Evolutionary conservation across 177 flowering plant species (phyloP), one percentile per base, ranked within the genome.

Genomic region (Vitis hybrid): DNA sequence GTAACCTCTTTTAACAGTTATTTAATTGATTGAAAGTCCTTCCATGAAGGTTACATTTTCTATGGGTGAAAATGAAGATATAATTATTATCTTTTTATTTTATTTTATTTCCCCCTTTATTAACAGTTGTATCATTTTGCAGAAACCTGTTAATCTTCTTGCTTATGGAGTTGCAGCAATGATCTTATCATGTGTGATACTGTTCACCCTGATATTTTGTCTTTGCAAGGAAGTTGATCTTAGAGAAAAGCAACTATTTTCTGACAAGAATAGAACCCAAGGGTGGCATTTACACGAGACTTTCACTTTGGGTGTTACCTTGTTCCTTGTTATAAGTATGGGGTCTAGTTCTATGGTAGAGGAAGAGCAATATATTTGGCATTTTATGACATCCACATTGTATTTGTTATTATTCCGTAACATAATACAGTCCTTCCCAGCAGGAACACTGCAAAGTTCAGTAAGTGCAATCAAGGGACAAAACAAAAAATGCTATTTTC

Each of bases 291-390:
- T 86, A 32, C 94, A 87, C 48, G 94, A 93, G 67, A 30, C 12
- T 34, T 91, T 87, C 78, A 50, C 69, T 72, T 52, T 79, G 55
- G 75, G 72, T 74, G 81, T 74, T 56, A 74, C 87, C 23, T 59
- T 86, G 51, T 72, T 86, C 61, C 75, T 87, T 77, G 77, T 83
- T 51, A 56, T 86, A 8, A 83, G 98, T 78, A 89, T 95, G 91
- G 92, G 88, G 48, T 87, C 99, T 34, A 95, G 98, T 84, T 95
- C 99, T 30, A 87, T 95, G 93, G 88, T 95, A 6, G 99, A 95
- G 73, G 98, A 95, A 81, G 99, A 95, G 80, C 99, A 95, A 71
- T 95, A 95, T 71, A 85, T 88, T 61, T 93, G 96, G 99, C 84
- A 91, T 82, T 95, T 88, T 72, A 23, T 87, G 77, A 75, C 90